Conservation (phyloP, 2,329 filamentous ascomycete species). For the Curvularia spicifera region DNA sequence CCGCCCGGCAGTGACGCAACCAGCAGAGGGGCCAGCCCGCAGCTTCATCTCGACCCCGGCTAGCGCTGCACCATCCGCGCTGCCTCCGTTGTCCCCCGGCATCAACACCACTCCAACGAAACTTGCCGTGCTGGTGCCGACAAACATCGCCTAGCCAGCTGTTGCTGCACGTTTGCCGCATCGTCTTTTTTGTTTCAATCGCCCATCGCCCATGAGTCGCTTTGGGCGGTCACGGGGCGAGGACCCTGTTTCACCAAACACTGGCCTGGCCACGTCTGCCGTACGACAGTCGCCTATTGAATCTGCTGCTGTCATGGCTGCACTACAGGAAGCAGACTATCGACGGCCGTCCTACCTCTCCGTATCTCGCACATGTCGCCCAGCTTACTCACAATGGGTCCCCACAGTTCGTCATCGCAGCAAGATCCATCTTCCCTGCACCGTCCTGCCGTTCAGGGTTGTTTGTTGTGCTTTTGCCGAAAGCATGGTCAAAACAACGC, state of each 20-base stretch:
- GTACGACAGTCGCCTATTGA: constrained; percentile 35
- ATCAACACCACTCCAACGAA: constrained; percentile 8
- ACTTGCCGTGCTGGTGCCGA: constrained; percentile 5
- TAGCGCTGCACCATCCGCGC: constrained; percentile 10
- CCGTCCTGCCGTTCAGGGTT: constrained; percentile 4
- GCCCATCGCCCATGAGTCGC: constrained; percentile 27
- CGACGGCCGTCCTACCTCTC: constrained; percentile 28
- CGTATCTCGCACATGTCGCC: constrained; percentile 10
- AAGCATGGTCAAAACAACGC: constrained; percentile 45
- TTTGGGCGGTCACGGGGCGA: constrained; percentile 23
- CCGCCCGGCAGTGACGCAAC: constrained; percentile 16
- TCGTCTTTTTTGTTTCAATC: constrained; percentile 26
- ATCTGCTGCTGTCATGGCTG: constrained; percentile 26
- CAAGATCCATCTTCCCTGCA: constrained; percentile 3
- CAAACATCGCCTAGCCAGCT: constrained; percentile 4
- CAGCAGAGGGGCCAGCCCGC: constrained; percentile 6
- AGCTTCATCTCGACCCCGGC: constrained; percentile 16
- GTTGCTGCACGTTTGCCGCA: constrained; percentile 7
- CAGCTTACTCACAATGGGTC: constrained; percentile 9
- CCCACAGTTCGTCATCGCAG: constrained; percentile 12
- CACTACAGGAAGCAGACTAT: constrained; percentile 32
- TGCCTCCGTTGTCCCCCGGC: constrained; percentile 5
- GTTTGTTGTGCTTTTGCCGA: constrained; percentile 36
- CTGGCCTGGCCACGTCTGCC: constrained; percentile 27
- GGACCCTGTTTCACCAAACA: constrained; percentile 34